Evolutionary conservation across 2,329 filamentous ascomycete species (phyloP), one percentile per base, ranked within the genome.

Genomic region (Xylaria polymorpha): DNA sequence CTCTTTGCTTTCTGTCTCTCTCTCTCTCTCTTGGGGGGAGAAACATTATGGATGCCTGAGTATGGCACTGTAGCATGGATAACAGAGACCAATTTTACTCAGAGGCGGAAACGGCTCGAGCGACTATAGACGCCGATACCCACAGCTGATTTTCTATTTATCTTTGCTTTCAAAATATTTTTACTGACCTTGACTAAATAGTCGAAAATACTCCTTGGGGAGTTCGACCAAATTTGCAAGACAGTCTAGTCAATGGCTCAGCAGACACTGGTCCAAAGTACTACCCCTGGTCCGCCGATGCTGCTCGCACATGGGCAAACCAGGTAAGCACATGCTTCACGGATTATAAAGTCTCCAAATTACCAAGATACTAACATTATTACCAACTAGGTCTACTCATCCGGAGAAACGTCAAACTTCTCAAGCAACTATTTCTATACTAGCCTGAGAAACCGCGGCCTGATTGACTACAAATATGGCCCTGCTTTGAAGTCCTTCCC

Each of bases 401-500:
- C 67, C 3, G 67, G 67, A 8, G 67, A 69, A 43, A 57, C 48
- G 18, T 18, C 63, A 5, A 69, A 67, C 55, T 69, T 37, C 59
- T 50, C 48, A 10, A 57, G 67, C 64, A 67, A 67, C 32, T 66
- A 62, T 55, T 69, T 66, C 63, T 32, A 29, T n/a, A 69, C 37
- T 2, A 69, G 29, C 51, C 12, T 69, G n/a, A 61, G 73, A 25
- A 68, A 67, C 2, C 79, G 83, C 7, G 84, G 84, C 2, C 77
- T 86, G 1, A 77, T 85, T 64, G 74, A 82, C 68, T 72, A 68
- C 20, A 67, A 73, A 25, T 67, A 71, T 12, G 81, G 81, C 3
- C 82, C 82, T 1, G 72, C 76, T 0, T 75, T 85, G 25, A 80
- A 80, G 58, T 68, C 75, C 56, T 84, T 84, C 67, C 83, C 84